These are phyloP conservation scores for Kluyveromyces dobzhanskii DNA, from an alignment of 805 yeast species.

Conservation along the genomic window DNA sequence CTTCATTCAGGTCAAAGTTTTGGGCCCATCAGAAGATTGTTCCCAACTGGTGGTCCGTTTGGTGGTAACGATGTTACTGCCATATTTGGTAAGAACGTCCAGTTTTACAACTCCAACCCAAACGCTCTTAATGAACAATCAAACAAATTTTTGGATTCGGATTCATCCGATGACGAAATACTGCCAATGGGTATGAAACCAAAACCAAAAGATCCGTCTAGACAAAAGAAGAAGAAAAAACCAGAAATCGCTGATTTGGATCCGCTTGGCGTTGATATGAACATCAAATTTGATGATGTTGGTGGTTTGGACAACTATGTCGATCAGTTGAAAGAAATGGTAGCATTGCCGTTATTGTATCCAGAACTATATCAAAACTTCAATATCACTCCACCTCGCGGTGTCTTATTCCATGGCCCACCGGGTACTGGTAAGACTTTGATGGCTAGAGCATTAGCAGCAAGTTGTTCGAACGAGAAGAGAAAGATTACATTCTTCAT, in stretches of 20 bases:
- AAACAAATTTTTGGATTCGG: constrained; percentile 38
- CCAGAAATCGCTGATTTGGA: constrained; percentile 77
- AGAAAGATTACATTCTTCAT: constrained; percentile 90
- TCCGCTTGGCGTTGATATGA: constrained; percentile 85
- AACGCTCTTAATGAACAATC: constrained; percentile 18
- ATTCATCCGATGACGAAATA: constrained; percentile 57
- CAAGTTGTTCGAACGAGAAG: constrained; percentile 80
- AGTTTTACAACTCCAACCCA: constrained; percentile 24
- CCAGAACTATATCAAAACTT: constrained; percentile 91
- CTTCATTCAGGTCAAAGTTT: constrained; percentile 32
- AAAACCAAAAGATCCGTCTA: constrained; percentile 29
- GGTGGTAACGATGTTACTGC: constrained; percentile 93
- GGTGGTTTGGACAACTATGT: constrained; percentile 92
- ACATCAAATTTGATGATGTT: constrained; percentile 72
- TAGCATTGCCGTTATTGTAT: constrained; percentile 81
- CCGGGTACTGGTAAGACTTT: constrained; percentile 99
- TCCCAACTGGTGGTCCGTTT: constrained; percentile 95
- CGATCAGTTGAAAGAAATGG: constrained; percentile 93
- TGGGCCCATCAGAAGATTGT: constrained; percentile 58
- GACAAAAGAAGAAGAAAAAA: constrained; percentile 38
- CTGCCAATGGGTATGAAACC: constrained; percentile 37
- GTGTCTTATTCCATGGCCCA: constrained; percentile 96
- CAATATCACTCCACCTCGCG: constrained; percentile 91
- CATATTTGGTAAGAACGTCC: constrained; percentile 63
- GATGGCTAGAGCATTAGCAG: constrained; percentile 96